A percentile compares a stretch with the other conserved stretches of the same genome.
phyloP scores from a whole-genome alignment of 495 filamentous ascomycete species.

The Penicillium angulare region DNA sequence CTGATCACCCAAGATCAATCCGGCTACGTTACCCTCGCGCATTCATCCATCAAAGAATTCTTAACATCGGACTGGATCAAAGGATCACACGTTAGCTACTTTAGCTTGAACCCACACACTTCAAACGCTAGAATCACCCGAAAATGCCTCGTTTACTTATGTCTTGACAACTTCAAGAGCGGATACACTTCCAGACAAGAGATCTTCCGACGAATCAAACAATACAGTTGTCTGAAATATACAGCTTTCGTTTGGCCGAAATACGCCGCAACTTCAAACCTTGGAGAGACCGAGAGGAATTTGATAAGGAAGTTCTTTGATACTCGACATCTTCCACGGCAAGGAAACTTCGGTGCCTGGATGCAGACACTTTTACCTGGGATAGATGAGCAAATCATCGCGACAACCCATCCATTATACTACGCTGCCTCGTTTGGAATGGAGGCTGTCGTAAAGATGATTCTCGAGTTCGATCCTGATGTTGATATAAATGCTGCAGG shows the following conservation, averaged over 20 bases:
- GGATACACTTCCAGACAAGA: slow-evolving; percentile 5
- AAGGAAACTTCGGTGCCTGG: slow-evolving; percentile 23
- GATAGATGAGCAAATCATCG: slow-evolving; percentile 4
- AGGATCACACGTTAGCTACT: slow-evolving; percentile 16
- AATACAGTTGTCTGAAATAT: slow-evolving; percentile 11
- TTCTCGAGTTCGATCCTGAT: slow-evolving; percentile 13
- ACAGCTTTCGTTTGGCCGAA: slow-evolving; percentile 17
- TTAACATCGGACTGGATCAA: slow-evolving; percentile 22
- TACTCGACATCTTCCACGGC: slow-evolving; percentile 6
- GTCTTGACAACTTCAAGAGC: slow-evolving; percentile 18
- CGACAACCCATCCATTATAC: slow-evolving; percentile 22
- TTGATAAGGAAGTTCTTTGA: slow-evolving; percentile 17
- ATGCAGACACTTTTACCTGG: slow-evolving; percentile 8
- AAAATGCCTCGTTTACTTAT: slow-evolving; percentile 19
- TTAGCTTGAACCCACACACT: slow-evolving; percentile 13
- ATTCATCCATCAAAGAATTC: slow-evolving; percentile 23
- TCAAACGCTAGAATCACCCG: slow-evolving; percentile 16
- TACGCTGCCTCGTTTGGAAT: slow-evolving; percentile 26
- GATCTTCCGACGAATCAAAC: background rate
- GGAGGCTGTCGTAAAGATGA: slow-evolving; percentile 18
- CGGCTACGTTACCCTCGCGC: slow-evolving; percentile 16
- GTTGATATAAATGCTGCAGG: slow-evolving; percentile 23
- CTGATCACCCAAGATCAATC: slow-evolving; percentile 15
- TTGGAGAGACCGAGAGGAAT: slow-evolving; percentile 1
- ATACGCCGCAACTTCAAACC: slow-evolving; percentile 6